Conservation (phyloP, 2,329 filamentous ascomycete genomes). For the Alternaria ventricosa region DNA sequence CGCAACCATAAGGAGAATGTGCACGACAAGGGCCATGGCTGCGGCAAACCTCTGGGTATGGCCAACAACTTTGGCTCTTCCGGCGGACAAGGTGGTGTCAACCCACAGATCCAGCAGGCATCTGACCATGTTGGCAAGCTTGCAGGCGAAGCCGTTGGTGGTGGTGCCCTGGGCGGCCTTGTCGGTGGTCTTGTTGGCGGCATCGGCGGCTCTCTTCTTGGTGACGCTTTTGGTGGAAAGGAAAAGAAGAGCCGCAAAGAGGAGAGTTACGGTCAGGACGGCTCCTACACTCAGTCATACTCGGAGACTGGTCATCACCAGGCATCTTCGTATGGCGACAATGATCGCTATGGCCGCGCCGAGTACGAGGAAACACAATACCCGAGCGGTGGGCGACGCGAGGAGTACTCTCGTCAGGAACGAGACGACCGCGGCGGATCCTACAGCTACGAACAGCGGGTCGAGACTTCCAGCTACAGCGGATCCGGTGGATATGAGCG, state of each 20-base stretch:
- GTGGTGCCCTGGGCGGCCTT: conserved; percentile 71
- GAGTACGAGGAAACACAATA: conserved; percentile 66
- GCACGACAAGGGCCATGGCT: conserved; percentile 84
- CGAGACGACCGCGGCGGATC: conserved; percentile 55
- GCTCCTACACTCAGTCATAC: conserved; percentile 66
- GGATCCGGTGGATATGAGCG: conserved; percentile 64
- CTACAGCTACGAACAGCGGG: conserved; percentile 66
- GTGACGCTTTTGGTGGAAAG: conserved; percentile 61
- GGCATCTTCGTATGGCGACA: conserved; percentile 37
- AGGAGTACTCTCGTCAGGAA: conserved; percentile 68
- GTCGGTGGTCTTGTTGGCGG: conserved; percentile 70
- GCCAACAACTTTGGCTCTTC: conserved; percentile 61
- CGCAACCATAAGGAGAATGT: conserved; percentile 88
- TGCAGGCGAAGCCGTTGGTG: conserved; percentile 66
- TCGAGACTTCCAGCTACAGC: conserved; percentile 58
- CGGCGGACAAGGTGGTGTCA: conserved; percentile 56
- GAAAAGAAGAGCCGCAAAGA: conserved; percentile 63
- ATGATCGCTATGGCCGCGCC: conserved; percentile 66
- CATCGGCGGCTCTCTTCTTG: conserved; percentile 67
- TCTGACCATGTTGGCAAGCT: conserved; percentile 56
- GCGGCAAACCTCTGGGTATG: conserved; percentile 79
- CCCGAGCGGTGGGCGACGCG: conserved; percentile 62
- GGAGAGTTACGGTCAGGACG: conserved; percentile 63
- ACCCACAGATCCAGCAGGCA: conserved; percentile 37
- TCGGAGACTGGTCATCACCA: conserved; percentile 66